Base-by-base conservation (phyloP, 306 rosid genomes). In the Quercus parvula region DNA sequence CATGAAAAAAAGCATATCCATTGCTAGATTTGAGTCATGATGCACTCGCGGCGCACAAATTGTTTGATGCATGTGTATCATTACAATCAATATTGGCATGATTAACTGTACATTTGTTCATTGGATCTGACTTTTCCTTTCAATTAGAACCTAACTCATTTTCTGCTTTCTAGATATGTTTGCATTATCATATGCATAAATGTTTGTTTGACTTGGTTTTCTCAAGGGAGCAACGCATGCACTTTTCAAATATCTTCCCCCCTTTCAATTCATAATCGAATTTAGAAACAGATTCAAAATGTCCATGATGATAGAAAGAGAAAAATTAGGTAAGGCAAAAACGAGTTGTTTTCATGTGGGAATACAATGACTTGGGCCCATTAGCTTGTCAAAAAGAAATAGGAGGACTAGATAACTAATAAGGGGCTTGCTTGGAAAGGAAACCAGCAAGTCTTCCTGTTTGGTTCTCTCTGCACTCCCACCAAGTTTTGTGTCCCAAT, bases 41-140 rank as follows among this genome's bases (percentile, higher is more conserved):
- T 80, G 80, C 74, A 46, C 70, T 78, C 69, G 75, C 86, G 78
- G 87, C 81, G 71, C 79, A 70, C 59, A 77, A 67, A 86, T 64
- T 87, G 81, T 46, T 66, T 67, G 70, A 58, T 81, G 79, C 81
- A 81, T 73, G 56, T 19, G 59, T 82, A 78, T 83, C 62, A 82
- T 63, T 69, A 55, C 56, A 56, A 44, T 56, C 52, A 69, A 35
- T 64, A 67, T 46, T 24, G 52, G 77, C 63, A 68, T 70, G 25
- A 73, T 70, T 83, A 77, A 70, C 31, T 55, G 69, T 56, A 77
- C 81, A 86, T 83, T 74, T 67, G 78, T 61, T 74, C 13, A 31
- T 18, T 14, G 78, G 62, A 74, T 28, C 73, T 24, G 61, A 41
- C 38, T 56, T 81, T 38, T 77, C 49, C 54, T 44, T 2, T 51